Conservation (phyloP, 441 rosid genomes). For the Euphorbia celastroides region DNA sequence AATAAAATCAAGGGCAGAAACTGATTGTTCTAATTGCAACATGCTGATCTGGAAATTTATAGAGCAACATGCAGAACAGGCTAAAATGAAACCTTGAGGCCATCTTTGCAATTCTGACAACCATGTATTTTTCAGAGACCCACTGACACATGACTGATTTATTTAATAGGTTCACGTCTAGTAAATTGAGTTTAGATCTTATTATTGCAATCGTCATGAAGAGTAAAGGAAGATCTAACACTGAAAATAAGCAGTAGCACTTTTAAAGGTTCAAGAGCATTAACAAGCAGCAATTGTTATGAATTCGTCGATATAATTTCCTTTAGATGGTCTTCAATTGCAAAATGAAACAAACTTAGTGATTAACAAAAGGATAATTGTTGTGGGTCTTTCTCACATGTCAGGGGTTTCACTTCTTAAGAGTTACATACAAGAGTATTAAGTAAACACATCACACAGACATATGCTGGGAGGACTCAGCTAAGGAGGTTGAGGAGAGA, state of each 20-base stretch:
- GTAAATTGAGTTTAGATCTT: background rate
- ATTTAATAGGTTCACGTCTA: slow-evolving; percentile 1
- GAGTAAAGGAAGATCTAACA: background rate
- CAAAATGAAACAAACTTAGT: background rate
- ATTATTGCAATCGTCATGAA: background rate
- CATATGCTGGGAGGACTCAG: background rate
- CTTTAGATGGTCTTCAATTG: background rate
- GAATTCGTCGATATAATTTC: background rate
- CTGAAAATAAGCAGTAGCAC: background rate
- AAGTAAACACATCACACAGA: too few relatives aligned
- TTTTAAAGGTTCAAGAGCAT: background rate
- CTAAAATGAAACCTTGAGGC: too few relatives aligned
- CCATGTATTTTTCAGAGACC: background rate
- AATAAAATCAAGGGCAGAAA: background rate
- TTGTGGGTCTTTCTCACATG: background rate
- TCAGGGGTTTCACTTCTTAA: background rate
- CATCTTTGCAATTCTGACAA: background rate
- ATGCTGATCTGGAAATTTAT: too few relatives aligned
- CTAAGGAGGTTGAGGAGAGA: background rate
- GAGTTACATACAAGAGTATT: too few relatives aligned
- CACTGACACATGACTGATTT: background rate
- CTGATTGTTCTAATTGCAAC: background rate
- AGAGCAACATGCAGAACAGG: too few relatives aligned
- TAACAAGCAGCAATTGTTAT: background rate
- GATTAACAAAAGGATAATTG: background rate